A percentile compares a stretch with the other conserved stretches of the same genome.
Evolutionary conservation across 1,139 yeast genomes (phyloP).

Genomic region (Saccharomyces pastorianus): DNA sequence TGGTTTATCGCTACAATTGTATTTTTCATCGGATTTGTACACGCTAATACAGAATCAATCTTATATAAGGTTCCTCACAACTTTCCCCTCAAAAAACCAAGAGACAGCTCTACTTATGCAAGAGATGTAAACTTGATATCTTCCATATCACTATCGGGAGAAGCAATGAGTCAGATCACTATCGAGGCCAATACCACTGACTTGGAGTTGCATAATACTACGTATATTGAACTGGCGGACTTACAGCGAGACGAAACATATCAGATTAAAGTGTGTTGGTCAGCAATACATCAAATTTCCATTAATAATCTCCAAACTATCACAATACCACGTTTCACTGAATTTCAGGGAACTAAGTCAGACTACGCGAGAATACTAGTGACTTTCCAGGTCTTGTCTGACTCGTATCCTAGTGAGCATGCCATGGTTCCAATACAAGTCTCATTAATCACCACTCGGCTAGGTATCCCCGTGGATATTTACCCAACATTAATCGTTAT

Average conservation of each 20-base stretch:
- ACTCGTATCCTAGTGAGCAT: constrained; percentile 14
- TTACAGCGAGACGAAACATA: constrained; percentile 9
- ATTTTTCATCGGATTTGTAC: background rate
- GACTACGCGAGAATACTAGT: constrained; percentile 13
- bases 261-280: constrained; percentile 16
- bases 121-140: background rate
- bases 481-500: constrained; percentile 7
- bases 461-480: constrained; percentile 25
- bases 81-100: background rate
- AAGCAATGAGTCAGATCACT: background rate
- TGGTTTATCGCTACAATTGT: background rate
- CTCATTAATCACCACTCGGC: constrained; percentile 15
- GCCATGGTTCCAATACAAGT: constrained; percentile 17
- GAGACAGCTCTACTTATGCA: background rate
- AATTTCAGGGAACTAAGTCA: constrained; percentile 9
- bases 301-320: constrained; percentile 5
- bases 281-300: constrained; percentile 14
- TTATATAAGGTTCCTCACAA: constrained; percentile 1
- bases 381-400: constrained; percentile 8
- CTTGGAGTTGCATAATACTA: background rate
- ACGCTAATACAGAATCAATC: constrained; percentile 6
- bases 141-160: background rate
- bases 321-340: constrained; percentile 10
- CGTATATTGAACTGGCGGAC: constrained; percentile 9
- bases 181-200: background rate